Conservation (phyloP, 208 protist genomes). For the Leishmania major region DNA sequence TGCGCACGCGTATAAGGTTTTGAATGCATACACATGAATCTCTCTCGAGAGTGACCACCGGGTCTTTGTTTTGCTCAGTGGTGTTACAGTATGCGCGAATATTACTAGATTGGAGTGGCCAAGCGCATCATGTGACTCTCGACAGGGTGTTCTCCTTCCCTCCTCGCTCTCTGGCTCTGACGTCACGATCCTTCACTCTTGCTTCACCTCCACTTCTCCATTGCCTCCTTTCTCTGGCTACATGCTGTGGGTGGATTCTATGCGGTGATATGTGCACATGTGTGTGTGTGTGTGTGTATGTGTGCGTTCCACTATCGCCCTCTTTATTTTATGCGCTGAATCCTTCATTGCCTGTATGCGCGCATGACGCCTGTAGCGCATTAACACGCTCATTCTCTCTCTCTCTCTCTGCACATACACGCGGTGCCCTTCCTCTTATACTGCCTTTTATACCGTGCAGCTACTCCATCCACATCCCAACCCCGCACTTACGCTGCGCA, state of each 20-base stretch:
- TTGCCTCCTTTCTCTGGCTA: slow-evolving; percentile 4
- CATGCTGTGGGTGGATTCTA: background rate
- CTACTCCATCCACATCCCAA: background rate
- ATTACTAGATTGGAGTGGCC: background rate
- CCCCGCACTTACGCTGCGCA: background rate
- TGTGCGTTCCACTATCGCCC: background rate
- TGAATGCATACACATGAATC: background rate
- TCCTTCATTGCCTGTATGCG: background rate
- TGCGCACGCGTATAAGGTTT: too few relatives aligned
- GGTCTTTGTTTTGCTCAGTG: background rate
- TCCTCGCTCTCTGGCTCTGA: background rate
- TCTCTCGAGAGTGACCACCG: background rate
- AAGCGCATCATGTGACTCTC: background rate
- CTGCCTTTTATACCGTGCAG: background rate
- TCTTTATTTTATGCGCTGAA: background rate
- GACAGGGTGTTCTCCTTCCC: background rate
- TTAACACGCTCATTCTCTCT: background rate
- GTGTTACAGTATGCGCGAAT: too few relatives aligned
- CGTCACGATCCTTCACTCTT: background rate
- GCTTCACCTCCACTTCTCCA: slow-evolving; percentile 9
- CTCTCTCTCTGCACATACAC: background rate
- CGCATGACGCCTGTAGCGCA: background rate
- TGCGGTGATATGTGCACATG: background rate
- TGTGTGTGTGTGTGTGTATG: background rate
- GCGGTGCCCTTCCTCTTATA: background rate